Conservation (phyloP, 495 filamentous ascomycete genomes). For the Daldinia loculata region DNA sequence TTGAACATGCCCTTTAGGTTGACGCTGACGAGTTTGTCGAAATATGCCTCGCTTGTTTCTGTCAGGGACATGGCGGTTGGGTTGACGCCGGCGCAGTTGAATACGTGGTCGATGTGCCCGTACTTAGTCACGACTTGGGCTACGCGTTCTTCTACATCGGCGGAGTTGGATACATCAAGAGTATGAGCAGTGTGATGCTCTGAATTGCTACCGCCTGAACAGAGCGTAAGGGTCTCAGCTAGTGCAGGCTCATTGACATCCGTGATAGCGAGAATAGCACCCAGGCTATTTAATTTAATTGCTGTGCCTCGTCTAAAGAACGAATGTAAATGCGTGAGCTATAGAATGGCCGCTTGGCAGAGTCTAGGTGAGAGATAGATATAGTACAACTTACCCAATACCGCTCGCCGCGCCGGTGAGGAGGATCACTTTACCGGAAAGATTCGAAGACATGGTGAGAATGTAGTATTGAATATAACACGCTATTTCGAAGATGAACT, state of each 20-base stretch:
- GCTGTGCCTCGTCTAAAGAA: constrained; percentile 55
- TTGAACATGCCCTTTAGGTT: constrained; percentile 50
- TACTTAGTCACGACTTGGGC: constrained; percentile 44
- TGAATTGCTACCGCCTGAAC: constrained; percentile 10
- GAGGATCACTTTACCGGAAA: constrained; percentile 54
- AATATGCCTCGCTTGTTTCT: constrained; percentile 37
- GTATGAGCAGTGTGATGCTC: constrained; percentile 39
- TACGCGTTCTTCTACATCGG: constrained; percentile 44
- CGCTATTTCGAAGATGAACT: not conserved
- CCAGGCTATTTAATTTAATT: constrained; percentile 51
- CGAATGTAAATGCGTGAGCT: not conserved
- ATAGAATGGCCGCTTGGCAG: not conserved
- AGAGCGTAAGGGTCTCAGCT: constrained; percentile 35
- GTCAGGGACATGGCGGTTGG: constrained; percentile 54
- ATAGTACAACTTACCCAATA: constrained; percentile 50
- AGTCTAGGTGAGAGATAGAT: not conserved
- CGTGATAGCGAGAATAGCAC: constrained; percentile 56
- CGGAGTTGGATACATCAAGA: constrained; percentile 51
- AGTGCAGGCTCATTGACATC: constrained; percentile 53
- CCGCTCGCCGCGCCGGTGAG: constrained; percentile 64
- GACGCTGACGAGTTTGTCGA: constrained; percentile 43
- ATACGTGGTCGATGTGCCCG: constrained; percentile 54
- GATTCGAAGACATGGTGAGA: constrained; percentile 44
- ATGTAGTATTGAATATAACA: not conserved
- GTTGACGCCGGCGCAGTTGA: constrained; percentile 64